Conservation (phyloP, 768 basidiomycete genomes). For the Pisolithus microcarpus region DNA sequence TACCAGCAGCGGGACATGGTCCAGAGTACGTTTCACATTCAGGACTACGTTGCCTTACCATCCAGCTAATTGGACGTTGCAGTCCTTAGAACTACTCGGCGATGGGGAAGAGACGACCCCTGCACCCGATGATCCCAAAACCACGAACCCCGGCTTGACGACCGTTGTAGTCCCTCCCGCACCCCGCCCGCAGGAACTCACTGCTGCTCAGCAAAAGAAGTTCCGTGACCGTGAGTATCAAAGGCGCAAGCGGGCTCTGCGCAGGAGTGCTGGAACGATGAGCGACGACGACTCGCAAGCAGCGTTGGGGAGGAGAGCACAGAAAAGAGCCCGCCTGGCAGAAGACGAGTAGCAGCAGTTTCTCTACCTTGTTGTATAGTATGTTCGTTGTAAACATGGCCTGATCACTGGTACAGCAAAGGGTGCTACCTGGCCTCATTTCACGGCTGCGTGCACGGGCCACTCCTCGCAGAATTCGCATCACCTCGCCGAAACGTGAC, state of each 20-base stretch:
- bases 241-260: slow-evolving; percentile 61
- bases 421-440: too few species aligned
- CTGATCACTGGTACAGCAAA: too few species aligned
- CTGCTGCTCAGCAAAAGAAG: slow-evolving; percentile 69
- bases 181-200: slow-evolving; percentile 56
- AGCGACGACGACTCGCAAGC: slow-evolving; percentile 64
- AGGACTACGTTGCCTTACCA: not conserved
- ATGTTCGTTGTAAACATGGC: too few species aligned
- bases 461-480: too few species aligned
- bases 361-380: not conserved
- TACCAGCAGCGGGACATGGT: slow-evolving; percentile 68
- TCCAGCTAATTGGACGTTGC: slow-evolving; percentile 4
- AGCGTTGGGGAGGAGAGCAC: slow-evolving; percentile 50
- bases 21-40: slow-evolving; percentile 50
- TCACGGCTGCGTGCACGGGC: too few species aligned
- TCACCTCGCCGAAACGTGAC: too few species aligned
- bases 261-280: slow-evolving; percentile 56
- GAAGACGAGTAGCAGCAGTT: slow-evolving; percentile 49
- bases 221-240: slow-evolving; percentile 78
- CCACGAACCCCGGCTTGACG: slow-evolving; percentile 63
- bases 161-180: slow-evolving; percentile 76
- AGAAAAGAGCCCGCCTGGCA: slow-evolving; percentile 58
- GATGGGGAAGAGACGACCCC: slow-evolving; percentile 61
- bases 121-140: slow-evolving; percentile 58
- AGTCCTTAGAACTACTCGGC: slow-evolving; percentile 72